Evolutionary conservation across 345 rosid genomes (phyloP), one percentile per base, ranked within the genome.

Genomic region (Citrus glauca): DNA sequence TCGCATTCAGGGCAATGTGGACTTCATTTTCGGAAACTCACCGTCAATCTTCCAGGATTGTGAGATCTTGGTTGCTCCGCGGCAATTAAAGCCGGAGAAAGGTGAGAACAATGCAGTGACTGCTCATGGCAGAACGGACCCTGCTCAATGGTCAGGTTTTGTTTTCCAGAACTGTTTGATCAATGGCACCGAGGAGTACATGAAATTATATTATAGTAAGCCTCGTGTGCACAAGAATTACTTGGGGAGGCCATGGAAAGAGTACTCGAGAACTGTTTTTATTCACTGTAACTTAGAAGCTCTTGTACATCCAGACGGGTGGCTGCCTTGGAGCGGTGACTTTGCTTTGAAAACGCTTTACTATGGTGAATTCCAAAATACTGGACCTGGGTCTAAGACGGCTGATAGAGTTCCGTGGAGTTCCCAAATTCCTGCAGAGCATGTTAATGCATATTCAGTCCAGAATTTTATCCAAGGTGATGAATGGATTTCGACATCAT

Each of bases 201-300:
- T 90, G 97, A 87, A 70, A 67, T 77, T 91, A 30, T 94, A 83
- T 77, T 40, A 48, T 8, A 84, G 85, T 77, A 91, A 92, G 1
- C 97, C 98, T 4, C 48, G 77, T 25, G 91, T 87, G 40, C 99
- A 96, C 73, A 81, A 61, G 76, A 96, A 82, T 78, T 96, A 20
- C 81, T 81, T 96, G 80, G 98, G 98, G 53, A 82, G 98, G 87
- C 98, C 99, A 1, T 96, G 99, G 99, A 96, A 96, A 86, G 98
- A 96, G 72, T 96, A 74, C 81, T 90, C 98, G 0, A 89, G 99
- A 82, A 88, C 93, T 5, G 95, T 91, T 33, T 96, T 88, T 78
- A 82, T 94, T 60, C 77, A 83, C 1, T 93, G 94, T 30, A 76
- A 68, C 45, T 35, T 96, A 72, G 93, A 86, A 79, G 86, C 82